phyloP scores from a whole-genome alignment of 768 basidiomycete species.

The Aureoboletus auriporus region DNA sequence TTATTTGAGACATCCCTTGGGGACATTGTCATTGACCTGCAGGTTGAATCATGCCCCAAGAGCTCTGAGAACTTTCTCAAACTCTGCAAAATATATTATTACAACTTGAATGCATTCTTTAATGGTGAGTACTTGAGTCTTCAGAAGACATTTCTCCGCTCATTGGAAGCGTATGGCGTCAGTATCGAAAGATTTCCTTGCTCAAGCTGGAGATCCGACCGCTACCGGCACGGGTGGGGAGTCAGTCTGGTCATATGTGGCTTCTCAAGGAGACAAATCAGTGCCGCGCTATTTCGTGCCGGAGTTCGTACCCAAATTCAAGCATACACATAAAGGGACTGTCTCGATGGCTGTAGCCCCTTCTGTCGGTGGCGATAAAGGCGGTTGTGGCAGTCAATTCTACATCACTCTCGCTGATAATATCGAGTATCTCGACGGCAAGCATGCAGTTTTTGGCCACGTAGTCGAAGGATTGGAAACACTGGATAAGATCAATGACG shows the following conservation, averaged over 20 bases:
- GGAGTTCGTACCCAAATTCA: conserved; percentile 73
- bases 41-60: conserved; percentile 85
- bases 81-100: conserved; percentile 95
- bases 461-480: conserved; percentile 94
- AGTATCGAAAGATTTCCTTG: conserved; percentile 98
- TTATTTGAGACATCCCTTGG: conserved; percentile 96
- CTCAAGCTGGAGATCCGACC: conserved; percentile 94
- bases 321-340: conserved; percentile 81
- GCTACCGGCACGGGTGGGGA: conserved; percentile 94
- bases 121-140: conserved; percentile 67
- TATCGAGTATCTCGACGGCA: conserved; percentile 93
- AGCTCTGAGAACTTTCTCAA: conserved; percentile 97
- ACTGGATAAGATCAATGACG: conserved; percentile 88
- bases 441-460: conserved; percentile 91
- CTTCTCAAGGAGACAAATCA: conserved; percentile 37
- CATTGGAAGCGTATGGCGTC: conserved; percentile 3
- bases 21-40: conserved; percentile 94
- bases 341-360: conserved; percentile 98
- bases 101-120: conserved; percentile 96
- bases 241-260: conserved; percentile 77
- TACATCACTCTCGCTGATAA: conserved; percentile 90
- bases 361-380: conserved; percentile 56
- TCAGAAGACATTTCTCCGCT: not conserved
- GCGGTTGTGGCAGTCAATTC: conserved; percentile 94
- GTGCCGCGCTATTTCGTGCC: conserved; percentile 84